Conservation (phyloP, 805 yeast species). For the Yamadazyma endophytica region DNA sequence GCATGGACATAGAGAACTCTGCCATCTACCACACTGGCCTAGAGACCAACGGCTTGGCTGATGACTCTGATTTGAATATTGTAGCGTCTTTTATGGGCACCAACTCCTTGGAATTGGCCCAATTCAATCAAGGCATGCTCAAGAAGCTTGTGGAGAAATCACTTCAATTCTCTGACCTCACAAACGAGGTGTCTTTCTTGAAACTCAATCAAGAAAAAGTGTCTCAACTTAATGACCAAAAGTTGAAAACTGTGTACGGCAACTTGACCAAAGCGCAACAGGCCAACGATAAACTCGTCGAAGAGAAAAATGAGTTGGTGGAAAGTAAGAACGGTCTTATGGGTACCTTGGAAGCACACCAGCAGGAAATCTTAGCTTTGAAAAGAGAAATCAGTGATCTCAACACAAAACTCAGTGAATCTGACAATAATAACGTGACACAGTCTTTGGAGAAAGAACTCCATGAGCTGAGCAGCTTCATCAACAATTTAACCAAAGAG, state of each 20-base stretch:
- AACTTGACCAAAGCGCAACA: too few species aligned
- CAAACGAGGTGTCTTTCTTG: constrained; percentile 26
- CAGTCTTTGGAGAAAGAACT: constrained; percentile 19
- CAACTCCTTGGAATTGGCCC: constrained; percentile 14
- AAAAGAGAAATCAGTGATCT: constrained; percentile 13
- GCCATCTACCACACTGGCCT: too few species aligned
- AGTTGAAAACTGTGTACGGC: constrained; percentile 16
- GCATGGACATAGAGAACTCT: too few species aligned
- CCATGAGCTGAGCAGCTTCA: constrained; percentile 21
- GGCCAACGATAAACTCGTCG: constrained; percentile 14
- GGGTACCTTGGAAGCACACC: constrained; percentile 15
- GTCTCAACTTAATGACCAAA: constrained; percentile 22
- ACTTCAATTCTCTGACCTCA: constrained; percentile 22
- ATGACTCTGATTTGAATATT: constrained; percentile 9
- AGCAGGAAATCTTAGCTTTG: constrained; percentile 12
- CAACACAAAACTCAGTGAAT: constrained; percentile 11
- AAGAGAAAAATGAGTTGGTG: constrained; percentile 13
- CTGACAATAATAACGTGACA: constrained; percentile 9
- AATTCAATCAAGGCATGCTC: constrained; percentile 12
- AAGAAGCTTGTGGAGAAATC: constrained; percentile 21
- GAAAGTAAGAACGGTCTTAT: constrained; percentile 16
- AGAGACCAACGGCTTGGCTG: constrained; percentile 1
- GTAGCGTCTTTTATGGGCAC: constrained; percentile 25
- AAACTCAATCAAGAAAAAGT: constrained; percentile 33
- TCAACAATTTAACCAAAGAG: constrained; percentile 24